These are phyloP conservation scores for Psilocybe cubensis DNA, from an alignment of 768 basidiomycete genomes.

Conservation along the genomic window DNA sequence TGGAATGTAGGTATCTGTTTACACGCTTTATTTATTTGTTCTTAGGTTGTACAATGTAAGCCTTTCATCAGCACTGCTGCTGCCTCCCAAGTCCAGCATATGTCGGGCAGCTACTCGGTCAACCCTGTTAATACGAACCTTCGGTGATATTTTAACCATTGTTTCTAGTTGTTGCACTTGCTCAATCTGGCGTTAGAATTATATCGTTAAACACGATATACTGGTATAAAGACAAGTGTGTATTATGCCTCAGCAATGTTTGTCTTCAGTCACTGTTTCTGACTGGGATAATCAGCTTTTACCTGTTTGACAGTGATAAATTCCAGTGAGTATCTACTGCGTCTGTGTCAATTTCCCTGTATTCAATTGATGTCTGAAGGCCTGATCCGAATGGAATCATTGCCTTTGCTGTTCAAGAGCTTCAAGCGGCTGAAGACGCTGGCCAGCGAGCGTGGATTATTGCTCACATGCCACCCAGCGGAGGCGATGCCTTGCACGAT, in stretches of 20 bases:
- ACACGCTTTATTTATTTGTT: not conserved
- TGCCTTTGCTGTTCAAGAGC: slow-evolving; percentile 51
- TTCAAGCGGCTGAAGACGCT: slow-evolving; percentile 62
- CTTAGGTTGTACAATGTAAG: slow-evolving; percentile 24
- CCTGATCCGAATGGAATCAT: slow-evolving; percentile 67
- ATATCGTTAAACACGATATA: slow-evolving; percentile 64
- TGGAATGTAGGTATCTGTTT: slow-evolving; percentile 44
- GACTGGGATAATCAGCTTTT: slow-evolving; percentile 42
- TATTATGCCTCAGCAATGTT: not conserved
- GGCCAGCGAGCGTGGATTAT: slow-evolving; percentile 68
- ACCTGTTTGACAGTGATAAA: slow-evolving; percentile 58
- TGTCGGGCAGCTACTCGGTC: slow-evolving; percentile 58
- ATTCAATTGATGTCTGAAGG: slow-evolving; percentile 7
- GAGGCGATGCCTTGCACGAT: slow-evolving; percentile 50
- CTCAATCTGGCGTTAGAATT: slow-evolving; percentile 37
- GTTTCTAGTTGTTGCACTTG: not conserved
- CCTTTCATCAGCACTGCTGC: slow-evolving; percentile 49
- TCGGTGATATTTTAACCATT: slow-evolving; percentile 35
- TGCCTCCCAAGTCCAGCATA: slow-evolving; percentile 45
- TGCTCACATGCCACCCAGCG: slow-evolving; percentile 59
- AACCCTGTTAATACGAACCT: slow-evolving; percentile 52
- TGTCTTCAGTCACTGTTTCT: not conserved
- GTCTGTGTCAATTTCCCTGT: not conserved
- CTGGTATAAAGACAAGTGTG: slow-evolving; percentile 64
- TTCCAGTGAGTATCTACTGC: slow-evolving; percentile 38